These are phyloP conservation scores for Inga laurina DNA, from an alignment of 306 rosid genomes.

Conservation along the genomic window DNA sequence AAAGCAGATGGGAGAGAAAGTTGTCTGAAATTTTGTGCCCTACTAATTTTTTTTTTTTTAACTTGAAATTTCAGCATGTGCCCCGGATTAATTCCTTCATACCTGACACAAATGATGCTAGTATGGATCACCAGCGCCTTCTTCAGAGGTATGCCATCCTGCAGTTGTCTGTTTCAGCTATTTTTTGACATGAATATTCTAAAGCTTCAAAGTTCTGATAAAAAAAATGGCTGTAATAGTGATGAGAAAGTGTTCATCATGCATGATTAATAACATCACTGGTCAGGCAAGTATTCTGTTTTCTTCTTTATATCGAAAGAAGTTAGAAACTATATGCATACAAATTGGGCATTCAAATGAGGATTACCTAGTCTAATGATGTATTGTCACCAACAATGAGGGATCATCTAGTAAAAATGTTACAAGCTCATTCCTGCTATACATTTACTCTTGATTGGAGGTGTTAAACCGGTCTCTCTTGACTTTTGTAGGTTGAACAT, in stretches of 20 bases:
- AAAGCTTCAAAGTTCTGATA: constrained; percentile 11
- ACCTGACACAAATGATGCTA: constrained; percentile 74
- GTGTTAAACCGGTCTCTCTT: constrained; percentile 20
- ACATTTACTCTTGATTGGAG: constrained; percentile 11
- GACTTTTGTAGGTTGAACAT: constrained; percentile 45
- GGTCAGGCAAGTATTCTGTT: background rate
- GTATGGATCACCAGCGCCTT: constrained; percentile 90
- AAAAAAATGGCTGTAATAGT: background rate
- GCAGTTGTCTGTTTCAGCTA: constrained; percentile 1
- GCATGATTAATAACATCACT: background rate
- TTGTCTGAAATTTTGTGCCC: background rate
- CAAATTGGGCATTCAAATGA: constrained; percentile 1
- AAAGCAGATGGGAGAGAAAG: background rate
- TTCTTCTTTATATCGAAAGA: background rate
- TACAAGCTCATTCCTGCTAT: background rate
- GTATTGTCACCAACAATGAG: background rate
- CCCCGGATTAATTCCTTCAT: constrained; percentile 84
- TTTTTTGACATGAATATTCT: constrained; percentile 12
- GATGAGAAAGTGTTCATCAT: background rate
- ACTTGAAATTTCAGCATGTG: constrained; percentile 64
- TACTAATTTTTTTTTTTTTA: background rate
- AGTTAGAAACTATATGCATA: background rate
- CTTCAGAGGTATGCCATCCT: constrained; percentile 66
- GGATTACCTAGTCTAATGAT: background rate
- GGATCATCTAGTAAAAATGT: background rate